Evolutionary conservation across 2,329 filamentous ascomycete species (phyloP).

Genomic region (Parasarocladium wereldwijsianum): DNA sequence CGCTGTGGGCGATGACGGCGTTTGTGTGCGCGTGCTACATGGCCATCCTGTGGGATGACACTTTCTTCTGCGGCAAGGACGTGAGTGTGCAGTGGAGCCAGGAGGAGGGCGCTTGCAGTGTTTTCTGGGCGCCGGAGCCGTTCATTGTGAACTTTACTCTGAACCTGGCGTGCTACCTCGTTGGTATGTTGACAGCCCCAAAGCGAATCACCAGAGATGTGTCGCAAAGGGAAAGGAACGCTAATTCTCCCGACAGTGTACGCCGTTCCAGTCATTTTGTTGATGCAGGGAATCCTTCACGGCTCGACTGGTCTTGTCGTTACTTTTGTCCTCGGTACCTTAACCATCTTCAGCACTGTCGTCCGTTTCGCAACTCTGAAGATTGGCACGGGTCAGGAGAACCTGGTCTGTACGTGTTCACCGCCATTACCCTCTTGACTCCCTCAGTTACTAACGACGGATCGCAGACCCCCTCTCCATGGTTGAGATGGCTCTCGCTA

Average conservation of each 20-base stretch:
- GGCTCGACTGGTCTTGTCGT: slow-evolving; percentile 10
- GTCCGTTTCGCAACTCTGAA: slow-evolving; percentile 12
- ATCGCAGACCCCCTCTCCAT: slow-evolving; percentile 9
- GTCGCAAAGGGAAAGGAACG: neutral
- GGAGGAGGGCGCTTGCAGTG: slow-evolving; percentile 19
- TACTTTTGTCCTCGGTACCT: slow-evolving; percentile 12
- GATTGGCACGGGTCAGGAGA: slow-evolving; percentile 11
- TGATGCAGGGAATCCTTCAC: slow-evolving; percentile 12
- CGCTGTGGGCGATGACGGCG: slow-evolving; percentile 15
- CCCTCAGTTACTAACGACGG: neutral
- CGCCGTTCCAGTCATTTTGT: slow-evolving; percentile 15
- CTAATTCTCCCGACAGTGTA: slow-evolving; percentile 13
- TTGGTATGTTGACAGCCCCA: slow-evolving; percentile 9
- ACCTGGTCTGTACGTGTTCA: slow-evolving; percentile 12
- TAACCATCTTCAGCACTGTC: slow-evolving; percentile 12
- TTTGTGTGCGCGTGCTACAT: slow-evolving; percentile 17
- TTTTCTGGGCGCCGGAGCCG: slow-evolving; percentile 17
- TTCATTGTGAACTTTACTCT: slow-evolving; percentile 20
- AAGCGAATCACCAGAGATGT: neutral
- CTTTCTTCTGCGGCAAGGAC: slow-evolving; percentile 18
- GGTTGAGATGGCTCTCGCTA: slow-evolving; percentile 11
- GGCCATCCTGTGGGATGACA: slow-evolving; percentile 18
- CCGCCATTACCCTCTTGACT: neutral
- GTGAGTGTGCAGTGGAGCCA: slow-evolving; percentile 20
- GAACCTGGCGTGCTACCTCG: slow-evolving; percentile 18